Base-by-base conservation (phyloP, 2,329 filamentous ascomycete genomes). In the Alternaria sp. region DNA sequence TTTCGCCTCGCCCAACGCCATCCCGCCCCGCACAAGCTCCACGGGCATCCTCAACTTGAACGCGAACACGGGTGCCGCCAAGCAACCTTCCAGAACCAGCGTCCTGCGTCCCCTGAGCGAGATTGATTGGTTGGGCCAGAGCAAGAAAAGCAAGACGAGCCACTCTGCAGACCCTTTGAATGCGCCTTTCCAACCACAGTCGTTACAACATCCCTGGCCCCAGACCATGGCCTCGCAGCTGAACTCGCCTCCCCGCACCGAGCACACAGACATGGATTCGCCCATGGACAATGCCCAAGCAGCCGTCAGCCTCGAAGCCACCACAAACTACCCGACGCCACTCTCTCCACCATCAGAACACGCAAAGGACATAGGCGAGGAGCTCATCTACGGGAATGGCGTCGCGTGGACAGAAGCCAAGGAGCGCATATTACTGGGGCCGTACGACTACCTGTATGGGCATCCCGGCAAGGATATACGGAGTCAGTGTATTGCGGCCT, bases 381-480 rank as follows among this genome's bases (percentile, higher is more conserved):
- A 77, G n/a, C 70, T 82, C 60, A 81, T 83, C 59, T 76, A 80
- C 60, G 77, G 77, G n/a, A 76, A 78, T 51, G 68, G 73, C 36
- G 68, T 68, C 60, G 83, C 85, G 18, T 95, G 92, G 92, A 88
- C 86, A 7, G 79, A 83, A 2, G 86, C 91, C 71, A 94, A 95
- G 81, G 92, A 95, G 77, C 87, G 87, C 76, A 89, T 94, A 62
- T 82, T 96, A 54, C 83, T 89, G 49, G 92, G 89, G 0, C 93
- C 93, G 1, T 97, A 89, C 72, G 90, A 94, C 74, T 96, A 97
- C 78, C 85, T 95, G 63, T 86, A 89, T 71, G 86, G 87, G 45
- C 90, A 93, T 65, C 92, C 92, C 0, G 93, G 93, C 66, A 95
- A 96, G 80, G 92, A 95, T 78, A 91, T 97, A 74, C 89, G 93